Base-by-base conservation (phyloP, 2,329 filamentous ascomycete genomes). In the Penicillium sp. region DNA sequence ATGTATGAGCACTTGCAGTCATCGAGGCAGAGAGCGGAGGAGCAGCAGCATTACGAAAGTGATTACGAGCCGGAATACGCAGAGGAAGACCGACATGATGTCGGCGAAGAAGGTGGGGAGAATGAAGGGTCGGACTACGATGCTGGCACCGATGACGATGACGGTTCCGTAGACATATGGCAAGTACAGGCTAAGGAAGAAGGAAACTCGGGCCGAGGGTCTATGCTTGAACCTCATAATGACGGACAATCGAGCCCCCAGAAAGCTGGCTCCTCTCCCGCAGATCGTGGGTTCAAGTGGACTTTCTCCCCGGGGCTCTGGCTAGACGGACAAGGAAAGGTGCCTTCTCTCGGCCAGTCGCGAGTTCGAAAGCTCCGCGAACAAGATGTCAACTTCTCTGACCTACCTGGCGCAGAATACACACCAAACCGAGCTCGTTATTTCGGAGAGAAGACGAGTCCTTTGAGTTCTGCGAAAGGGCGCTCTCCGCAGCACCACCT, bases 91-190 rank as follows among this genome's bases (percentile, higher is more conserved):
- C 29, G 31, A 29, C 45, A 54, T 3, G 13, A 31, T n/a, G 31
- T 45, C 35, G 13, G 41, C 7, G 59, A 61, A 17, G 56, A 62
- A 9, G 23, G 46, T 29, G 35, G 23, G 5, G 31, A 58, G n/a
- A 19, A 46, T 23, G 30, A 30, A 15, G 50, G 31, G 11, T 5
- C 38, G 26, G 58, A 30, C 44, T 44, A 54, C 17, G 50, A 26
- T 15, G 41, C n/a, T 48, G 55, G 62, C 52, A 6, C 38, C 2
- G 56, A 58, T 30, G 61, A 50, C 15, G 71, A 74, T 17, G 77
- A 77, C 45, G 79, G 73, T 15, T 78, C 76, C 60, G 78, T 76
- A 55, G 81, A 83, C 57, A 82, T 83, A 30, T 83, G 81, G 81
- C 79, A 82, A 64, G 75, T 78, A 65, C 77, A 81, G 66, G 77